These are phyloP conservation scores for Rubroboletus pulcherrimus DNA, from an alignment of 768 basidiomycete species.

Conservation along the genomic window DNA sequence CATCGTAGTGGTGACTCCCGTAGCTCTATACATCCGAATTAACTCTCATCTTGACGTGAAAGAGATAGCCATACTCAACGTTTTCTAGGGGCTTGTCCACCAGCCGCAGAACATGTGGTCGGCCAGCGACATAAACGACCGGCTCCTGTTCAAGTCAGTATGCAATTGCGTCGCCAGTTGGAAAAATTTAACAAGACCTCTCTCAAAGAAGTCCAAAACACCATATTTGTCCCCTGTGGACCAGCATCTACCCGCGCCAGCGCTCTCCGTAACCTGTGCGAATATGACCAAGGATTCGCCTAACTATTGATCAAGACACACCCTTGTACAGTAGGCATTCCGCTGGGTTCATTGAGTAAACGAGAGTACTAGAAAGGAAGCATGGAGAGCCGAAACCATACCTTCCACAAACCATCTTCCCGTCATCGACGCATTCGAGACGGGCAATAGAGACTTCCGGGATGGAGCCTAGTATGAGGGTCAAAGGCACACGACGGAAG, in stretches of 20 bases:
- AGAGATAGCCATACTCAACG: constrained; percentile 64
- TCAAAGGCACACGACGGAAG: constrained; percentile 78
- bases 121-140: constrained; percentile 82
- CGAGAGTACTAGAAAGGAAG: constrained; percentile 18
- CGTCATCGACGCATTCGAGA: constrained; percentile 36
- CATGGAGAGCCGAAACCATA: constrained; percentile 25
- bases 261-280: constrained; percentile 66
- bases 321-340: constrained; percentile 94
- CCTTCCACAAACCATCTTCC: constrained; percentile 79
- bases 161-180: background rate
- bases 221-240: constrained; percentile 66
- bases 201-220: constrained; percentile 93
- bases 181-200: constrained; percentile 50
- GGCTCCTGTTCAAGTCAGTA: constrained; percentile 60
- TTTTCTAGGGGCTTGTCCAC: constrained; percentile 89
- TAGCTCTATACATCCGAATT: constrained; percentile 54
- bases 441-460: constrained; percentile 33
- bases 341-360: constrained; percentile 42
- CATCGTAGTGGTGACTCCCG: constrained; percentile 84
- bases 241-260: constrained; percentile 77
- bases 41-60: background rate
- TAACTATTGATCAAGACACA: background rate
- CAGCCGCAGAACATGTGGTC: constrained; percentile 87
- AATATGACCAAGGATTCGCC: background rate
- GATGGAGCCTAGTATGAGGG: constrained; percentile 36